phyloP scores from a whole-genome alignment of 2,329 filamentous ascomycete genomes.

The Parascedosporium putredinis region DNA sequence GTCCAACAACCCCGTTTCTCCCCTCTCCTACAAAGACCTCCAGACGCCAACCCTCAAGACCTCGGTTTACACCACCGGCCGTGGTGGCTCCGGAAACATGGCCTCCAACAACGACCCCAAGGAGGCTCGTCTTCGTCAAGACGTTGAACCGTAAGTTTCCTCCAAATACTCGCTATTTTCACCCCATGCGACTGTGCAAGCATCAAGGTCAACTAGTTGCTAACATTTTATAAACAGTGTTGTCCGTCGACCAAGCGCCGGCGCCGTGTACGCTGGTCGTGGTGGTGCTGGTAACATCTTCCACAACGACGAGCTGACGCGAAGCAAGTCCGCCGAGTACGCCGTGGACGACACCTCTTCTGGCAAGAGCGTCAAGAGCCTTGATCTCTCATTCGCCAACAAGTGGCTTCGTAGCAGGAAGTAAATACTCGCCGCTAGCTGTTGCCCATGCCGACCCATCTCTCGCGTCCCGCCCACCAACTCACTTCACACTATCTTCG shows the following conservation, averaged over 20 bases:
- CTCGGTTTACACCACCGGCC: slow-evolving; percentile 77
- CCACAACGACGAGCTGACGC: slow-evolving; percentile 28
- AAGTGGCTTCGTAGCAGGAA: slow-evolving; percentile 41
- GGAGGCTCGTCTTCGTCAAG: slow-evolving; percentile 70
- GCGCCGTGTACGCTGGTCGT: slow-evolving; percentile 57
- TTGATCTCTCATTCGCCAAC: slow-evolving; percentile 20
- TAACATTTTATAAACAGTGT: slow-evolving; percentile 27
- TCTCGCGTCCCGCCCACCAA: not conserved
- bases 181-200: slow-evolving; percentile 14
- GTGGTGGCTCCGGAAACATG: slow-evolving; percentile 86
- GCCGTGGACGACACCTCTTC: slow-evolving; percentile 22
- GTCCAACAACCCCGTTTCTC: slow-evolving; percentile 38
- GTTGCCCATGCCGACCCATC: not conserved
- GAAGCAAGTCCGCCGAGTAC: slow-evolving; percentile 20
- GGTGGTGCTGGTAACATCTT: slow-evolving; percentile 67
- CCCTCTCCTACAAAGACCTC: slow-evolving; percentile 52
- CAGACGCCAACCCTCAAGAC: slow-evolving; percentile 76
- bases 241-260: slow-evolving; percentile 44
- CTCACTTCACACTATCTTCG: not conserved
- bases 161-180: slow-evolving; percentile 12
- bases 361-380: slow-evolving; percentile 13
- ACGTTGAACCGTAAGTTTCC: slow-evolving; percentile 61
- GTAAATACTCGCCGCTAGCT: slow-evolving; percentile 17
- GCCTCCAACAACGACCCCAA: slow-evolving; percentile 58
- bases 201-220: not conserved